Conservation (phyloP, 768 basidiomycete genomes). For the Suillus plorans region DNA sequence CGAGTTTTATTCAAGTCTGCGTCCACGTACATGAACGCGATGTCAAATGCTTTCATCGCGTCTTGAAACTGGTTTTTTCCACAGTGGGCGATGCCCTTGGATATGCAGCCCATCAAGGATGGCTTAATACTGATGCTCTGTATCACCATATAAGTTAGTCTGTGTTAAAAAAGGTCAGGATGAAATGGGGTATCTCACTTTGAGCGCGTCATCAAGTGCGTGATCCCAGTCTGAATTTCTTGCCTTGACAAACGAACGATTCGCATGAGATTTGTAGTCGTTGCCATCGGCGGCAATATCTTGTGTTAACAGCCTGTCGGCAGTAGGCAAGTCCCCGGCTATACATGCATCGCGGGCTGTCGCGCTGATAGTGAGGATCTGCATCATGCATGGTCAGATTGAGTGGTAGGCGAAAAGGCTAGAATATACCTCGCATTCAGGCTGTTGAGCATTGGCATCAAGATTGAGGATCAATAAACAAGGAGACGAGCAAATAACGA, state of each 20-base stretch:
- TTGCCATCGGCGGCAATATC: background rate
- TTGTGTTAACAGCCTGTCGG: background rate
- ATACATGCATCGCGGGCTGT: background rate
- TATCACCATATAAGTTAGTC: background rate
- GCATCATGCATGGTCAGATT: background rate
- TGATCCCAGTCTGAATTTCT: background rate
- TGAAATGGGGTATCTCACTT: background rate
- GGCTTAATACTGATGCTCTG: background rate
- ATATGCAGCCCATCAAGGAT: background rate
- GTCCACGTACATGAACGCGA: background rate
- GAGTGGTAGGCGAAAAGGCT: no score
- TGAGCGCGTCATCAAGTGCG: background rate
- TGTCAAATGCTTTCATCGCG: background rate
- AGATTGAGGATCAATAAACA: background rate
- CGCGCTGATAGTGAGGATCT: background rate
- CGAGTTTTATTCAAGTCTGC: background rate
- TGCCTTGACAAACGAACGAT: background rate
- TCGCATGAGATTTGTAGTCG: background rate
- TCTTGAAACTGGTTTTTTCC: background rate
- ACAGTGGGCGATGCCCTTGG: background rate
- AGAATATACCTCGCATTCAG: background rate
- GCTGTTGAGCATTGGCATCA: background rate
- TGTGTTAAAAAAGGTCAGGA: background rate
- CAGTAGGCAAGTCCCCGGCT: background rate
- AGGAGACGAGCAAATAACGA: background rate